Percentiles rank a stretch among this genome's conserved stretches.
Conservation (phyloP, 1,284 basidiomycete genomes). For the Moesziomyces antarcticus region DNA sequence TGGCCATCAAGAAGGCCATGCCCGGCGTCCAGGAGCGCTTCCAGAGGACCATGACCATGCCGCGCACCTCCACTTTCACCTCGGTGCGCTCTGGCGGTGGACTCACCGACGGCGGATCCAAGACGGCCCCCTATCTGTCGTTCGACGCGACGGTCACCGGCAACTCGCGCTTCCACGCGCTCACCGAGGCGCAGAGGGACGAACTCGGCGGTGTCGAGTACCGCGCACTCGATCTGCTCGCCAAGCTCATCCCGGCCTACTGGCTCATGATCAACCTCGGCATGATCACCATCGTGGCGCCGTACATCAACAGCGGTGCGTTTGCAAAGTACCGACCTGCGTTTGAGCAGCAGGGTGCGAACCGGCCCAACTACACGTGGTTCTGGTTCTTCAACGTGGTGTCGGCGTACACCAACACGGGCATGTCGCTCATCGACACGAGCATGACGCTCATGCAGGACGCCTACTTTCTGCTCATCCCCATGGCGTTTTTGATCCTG, state of each 20-base stretch:
- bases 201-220: conserved; percentile 96
- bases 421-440: conserved; percentile 85
- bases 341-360: conserved; percentile 54
- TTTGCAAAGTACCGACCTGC: conserved; percentile 51
- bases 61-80: conserved; percentile 75
- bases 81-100: conserved; percentile 67
- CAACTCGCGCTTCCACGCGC: conserved; percentile 85
- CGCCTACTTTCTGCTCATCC: conserved; percentile 82
- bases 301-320: conserved; percentile 57
- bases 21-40: conserved; percentile 50
- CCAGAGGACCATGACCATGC: conserved; percentile 73
- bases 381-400: conserved; percentile 86
- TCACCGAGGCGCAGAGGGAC: conserved; percentile 85
- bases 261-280: conserved; percentile 39
- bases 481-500: conserved; percentile 76
- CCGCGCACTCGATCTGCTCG: conserved; percentile 81
- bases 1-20: conserved; percentile 68
- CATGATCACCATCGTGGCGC: conserved; percentile 56
- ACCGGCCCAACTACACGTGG: conserved; percentile 72
- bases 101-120: conserved; percentile 22
- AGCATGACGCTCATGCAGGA: conserved; percentile 88
- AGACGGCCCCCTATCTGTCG: conserved; percentile 80
- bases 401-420: conserved; percentile 90
- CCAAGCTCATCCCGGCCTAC: conserved; percentile 68
- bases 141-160: conserved; percentile 74